Percentiles rank a stretch among this genome's conserved stretches.
Conservation (phyloP, 2,329 filamentous ascomycete species). For the Pestalotiopsis sp. region DNA sequence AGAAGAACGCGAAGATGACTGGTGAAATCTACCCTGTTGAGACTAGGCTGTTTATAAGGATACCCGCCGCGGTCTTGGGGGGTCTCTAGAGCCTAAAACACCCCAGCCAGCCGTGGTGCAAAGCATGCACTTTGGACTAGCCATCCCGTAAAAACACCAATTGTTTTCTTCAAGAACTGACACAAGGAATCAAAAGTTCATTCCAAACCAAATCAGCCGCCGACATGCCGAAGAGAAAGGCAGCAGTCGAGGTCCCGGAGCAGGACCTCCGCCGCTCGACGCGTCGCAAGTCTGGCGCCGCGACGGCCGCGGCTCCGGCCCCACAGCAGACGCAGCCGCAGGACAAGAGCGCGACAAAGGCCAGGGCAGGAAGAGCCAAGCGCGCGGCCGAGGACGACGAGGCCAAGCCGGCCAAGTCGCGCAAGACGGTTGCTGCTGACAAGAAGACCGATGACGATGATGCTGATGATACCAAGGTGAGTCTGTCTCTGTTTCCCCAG, state of each 20-base stretch:
- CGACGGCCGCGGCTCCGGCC: background rate
- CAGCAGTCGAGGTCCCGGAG: background rate
- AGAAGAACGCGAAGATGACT: background rate
- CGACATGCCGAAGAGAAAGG: background rate
- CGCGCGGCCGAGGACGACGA: constrained; percentile 5
- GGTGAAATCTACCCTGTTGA: background rate
- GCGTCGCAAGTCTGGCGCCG: constrained; percentile 8
- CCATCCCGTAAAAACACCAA: background rate
- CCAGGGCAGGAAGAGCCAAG: background rate
- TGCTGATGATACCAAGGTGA: too few species aligned
- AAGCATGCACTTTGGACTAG: background rate
- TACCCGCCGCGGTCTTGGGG: background rate
- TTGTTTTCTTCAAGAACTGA: background rate
- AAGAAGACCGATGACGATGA: background rate
- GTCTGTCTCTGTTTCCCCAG: background rate
- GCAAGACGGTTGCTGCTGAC: background rate
- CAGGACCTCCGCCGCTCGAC: constrained; percentile 1
- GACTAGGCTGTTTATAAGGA: background rate
- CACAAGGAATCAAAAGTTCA: too few species aligned
- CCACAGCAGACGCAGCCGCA: background rate
- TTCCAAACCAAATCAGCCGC: background rate
- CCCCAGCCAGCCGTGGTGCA: background rate
- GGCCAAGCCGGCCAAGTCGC: background rate
- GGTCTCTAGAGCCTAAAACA: background rate
- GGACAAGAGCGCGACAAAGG: background rate